Base-by-base conservation (phyloP, 768 basidiomycete species). In the Antrodiella citrinella region DNA sequence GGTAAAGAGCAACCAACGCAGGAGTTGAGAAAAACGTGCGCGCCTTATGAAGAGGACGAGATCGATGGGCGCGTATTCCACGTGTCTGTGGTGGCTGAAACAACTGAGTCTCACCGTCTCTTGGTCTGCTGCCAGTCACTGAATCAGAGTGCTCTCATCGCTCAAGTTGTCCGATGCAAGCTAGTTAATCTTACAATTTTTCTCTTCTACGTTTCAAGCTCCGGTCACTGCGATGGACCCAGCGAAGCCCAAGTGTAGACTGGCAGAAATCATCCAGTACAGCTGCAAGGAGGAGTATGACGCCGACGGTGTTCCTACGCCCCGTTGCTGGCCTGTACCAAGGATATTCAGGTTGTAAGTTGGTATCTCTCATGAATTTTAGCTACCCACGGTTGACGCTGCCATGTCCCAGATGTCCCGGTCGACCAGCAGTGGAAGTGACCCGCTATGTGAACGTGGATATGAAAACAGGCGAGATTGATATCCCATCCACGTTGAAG, bases 251-350 rank as follows among this genome's bases (percentile, higher is more conserved):
- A 35, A 64, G 59, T 91, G 86, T 66, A 73, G 67, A 40, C 69
- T 91, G 13, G 72, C 76, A 12, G 87, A 91, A 68, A 78, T 91
- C 42, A 65, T 84, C 7, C 90, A 91, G 60, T 85, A 78, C 63
- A 74, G 69, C 22, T 92, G 88, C 62, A 67, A 75, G 42, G 57
- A 66, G 41, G 68, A 74, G 51, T 58, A 54, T 13, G 60, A 54
- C 39, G 35, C 40, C 24, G 21, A 57, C 13, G 67, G 66, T 12
- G 57, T 47, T 5, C 63, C 60, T 4, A 56, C 65, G 45, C 60
- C 79, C 43, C 74, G 78, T 30, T 92, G 89, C 62, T 81, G 78
- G 61, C 90, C 88, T 4, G 66, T 92, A 42, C 78, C 84, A 23
- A 79, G 91, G 13, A 72, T 91, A 22, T 86, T 93, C 58, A 72